phyloP scores from a whole-genome alignment of 148 eudicot species.

The Camellia sinensis region DNA sequence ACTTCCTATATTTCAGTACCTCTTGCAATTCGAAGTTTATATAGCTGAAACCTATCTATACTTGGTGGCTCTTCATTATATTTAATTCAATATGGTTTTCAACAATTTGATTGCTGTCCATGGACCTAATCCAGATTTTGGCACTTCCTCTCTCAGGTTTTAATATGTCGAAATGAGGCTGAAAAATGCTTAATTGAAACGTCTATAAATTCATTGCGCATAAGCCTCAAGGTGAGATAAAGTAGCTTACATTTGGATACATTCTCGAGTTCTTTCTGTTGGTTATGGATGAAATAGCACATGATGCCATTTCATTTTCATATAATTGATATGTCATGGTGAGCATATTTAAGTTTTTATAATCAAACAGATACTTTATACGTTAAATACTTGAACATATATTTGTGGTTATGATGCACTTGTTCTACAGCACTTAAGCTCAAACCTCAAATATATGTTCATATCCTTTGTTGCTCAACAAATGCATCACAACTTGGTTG shows the following conservation, averaged over 20 bases:
- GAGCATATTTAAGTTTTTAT: neutral
- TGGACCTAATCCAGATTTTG: slow-evolving; percentile 10
- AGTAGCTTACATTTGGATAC: neutral
- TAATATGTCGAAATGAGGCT: slow-evolving; percentile 94
- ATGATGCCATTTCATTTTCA: neutral
- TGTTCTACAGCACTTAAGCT: neutral
- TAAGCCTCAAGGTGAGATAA: slow-evolving; percentile 86
- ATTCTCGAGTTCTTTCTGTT: slow-evolving; percentile 7
- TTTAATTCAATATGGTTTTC: neutral
- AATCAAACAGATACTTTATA: neutral
- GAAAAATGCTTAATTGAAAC: slow-evolving; percentile 98
- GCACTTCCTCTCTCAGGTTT: slow-evolving; percentile 45
- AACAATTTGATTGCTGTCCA: neutral
- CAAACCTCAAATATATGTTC: neutral
- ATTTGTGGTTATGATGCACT: neutral
- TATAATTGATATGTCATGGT: neutral
- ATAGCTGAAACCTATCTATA: neutral
- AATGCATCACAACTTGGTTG: neutral
- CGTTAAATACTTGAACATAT: too few relatives aligned
- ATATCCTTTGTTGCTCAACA: neutral
- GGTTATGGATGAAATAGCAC: neutral
- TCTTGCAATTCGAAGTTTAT: neutral
- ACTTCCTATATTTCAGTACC: neutral
- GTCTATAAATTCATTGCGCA: slow-evolving; percentile 84
- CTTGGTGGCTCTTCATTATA: neutral